Evolutionary conservation across 257 asterid species (phyloP).

Genomic region (Asclepias syriaca): DNA sequence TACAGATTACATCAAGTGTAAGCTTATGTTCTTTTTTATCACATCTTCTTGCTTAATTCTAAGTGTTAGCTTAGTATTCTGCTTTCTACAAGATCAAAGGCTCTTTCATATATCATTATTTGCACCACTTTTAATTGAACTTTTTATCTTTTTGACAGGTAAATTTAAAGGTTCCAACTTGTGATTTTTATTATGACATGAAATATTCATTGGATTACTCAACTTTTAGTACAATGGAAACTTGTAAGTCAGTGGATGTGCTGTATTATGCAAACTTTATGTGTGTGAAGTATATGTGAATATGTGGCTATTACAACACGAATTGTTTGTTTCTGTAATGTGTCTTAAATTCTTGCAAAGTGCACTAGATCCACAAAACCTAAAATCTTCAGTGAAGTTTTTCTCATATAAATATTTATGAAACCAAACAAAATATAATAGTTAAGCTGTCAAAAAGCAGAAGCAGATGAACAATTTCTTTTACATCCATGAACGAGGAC

Average conservation of each 20-base stretch:
- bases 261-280: background rate
- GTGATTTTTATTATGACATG: constrained; percentile 72
- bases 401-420: background rate
- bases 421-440: background rate
- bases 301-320: background rate
- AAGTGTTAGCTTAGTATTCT: background rate
- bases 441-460: background rate
- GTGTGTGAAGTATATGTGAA: background rate
- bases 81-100: background rate
- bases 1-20: constrained; percentile 48
- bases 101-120: background rate
- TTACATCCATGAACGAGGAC: background rate
- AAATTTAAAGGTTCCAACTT: constrained; percentile 30
- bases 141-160: constrained; percentile 29
- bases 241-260: constrained; percentile 33
- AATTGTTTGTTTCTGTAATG: background rate
- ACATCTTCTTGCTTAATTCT: background rate
- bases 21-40: constrained; percentile 10
- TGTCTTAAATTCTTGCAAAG: background rate
- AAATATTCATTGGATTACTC: constrained; percentile 79
- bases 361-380: background rate
- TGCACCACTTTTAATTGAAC: background rate
- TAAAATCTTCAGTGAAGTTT: background rate
- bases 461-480: background rate
- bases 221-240: constrained; percentile 40